Evolutionary conservation across 495 filamentous ascomycete species (phyloP), one percentile per base, ranked within the genome.

Genomic region (Letharia lupina): DNA sequence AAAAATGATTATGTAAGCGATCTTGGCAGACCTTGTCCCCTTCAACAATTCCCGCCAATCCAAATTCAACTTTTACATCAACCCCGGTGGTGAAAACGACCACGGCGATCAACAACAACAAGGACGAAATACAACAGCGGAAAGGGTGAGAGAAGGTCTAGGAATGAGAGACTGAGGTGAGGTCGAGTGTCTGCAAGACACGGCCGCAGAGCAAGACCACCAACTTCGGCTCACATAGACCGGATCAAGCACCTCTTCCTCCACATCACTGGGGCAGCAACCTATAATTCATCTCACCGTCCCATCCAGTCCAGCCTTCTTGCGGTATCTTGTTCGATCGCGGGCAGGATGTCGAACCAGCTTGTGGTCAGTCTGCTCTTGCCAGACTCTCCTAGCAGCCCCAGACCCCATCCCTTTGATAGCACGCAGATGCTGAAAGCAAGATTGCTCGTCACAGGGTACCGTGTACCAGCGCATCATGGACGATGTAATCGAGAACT

Each of bases 391-490:
- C 68, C 37, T 61, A 63, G 45, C 67, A 66, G 60, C 47, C 57
- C 60, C 69, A 61, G 42, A 42, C 47, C 41, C 20, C 57, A n/a
- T 44, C 20, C 23, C 61, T 35, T 41, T 63, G 13, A 62, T 65
- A 41, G 62, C 31, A 61, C 33, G 23, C 67, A 57, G 39, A 67
- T 66, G 67, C 71, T 71, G 67, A 69, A 67, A 62, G 50, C 33
- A 64, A 39, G 18, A 35, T 10, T 52, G n/a, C 59, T 63, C 61
- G 67, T 65, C 58, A 75, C 72, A 90, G 89, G 94, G 95, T 73
- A 72, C 75, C 66, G 86, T 97, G 68, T 99, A 96, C 80, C 81
- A 87, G 74, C 83, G 87, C 75, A 89, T 98, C 80, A 97, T 99
- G 77, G 80, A 90, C 66, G 93, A 94, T 75, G 92, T 98, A 67